Conservation (phyloP, 2,329 filamentous ascomycete species). For the Alternaria tenuissima region DNA sequence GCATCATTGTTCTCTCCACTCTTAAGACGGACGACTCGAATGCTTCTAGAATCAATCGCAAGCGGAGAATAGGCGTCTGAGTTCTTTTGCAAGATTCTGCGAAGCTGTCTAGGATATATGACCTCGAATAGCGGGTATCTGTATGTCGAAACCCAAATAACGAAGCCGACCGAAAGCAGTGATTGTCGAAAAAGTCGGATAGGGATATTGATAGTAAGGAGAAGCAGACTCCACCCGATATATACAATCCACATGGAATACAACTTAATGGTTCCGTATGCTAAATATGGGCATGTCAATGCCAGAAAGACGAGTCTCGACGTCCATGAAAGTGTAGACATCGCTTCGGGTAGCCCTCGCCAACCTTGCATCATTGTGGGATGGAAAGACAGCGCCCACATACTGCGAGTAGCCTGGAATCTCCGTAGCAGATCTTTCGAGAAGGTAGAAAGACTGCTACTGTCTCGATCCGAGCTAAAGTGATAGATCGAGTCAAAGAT, state of each 20-base stretch:
- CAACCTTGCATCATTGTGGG: neutral
- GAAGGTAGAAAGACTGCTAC: neutral
- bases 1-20: neutral
- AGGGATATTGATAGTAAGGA: neutral
- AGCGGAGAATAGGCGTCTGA: neutral
- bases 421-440: neutral
- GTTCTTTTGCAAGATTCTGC: constrained; percentile 3
- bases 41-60: neutral
- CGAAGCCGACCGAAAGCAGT: neutral
- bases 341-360: neutral
- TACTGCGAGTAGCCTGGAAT: neutral
- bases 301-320: neutral
- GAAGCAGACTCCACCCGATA: neutral
- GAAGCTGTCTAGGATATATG: constrained; percentile 3
- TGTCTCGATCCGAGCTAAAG: neutral
- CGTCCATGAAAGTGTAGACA: neutral
- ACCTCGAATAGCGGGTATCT: constrained; percentile 10
- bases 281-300: neutral
- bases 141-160: constrained; percentile 5
- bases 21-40: neutral
- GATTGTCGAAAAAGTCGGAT: neutral
- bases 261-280: neutral
- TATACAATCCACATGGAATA: neutral
- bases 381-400: neutral
- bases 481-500: neutral